phyloP scores from a whole-genome alignment of 2,329 filamentous ascomycete genomes.

The Colletotrichum sp. region DNA sequence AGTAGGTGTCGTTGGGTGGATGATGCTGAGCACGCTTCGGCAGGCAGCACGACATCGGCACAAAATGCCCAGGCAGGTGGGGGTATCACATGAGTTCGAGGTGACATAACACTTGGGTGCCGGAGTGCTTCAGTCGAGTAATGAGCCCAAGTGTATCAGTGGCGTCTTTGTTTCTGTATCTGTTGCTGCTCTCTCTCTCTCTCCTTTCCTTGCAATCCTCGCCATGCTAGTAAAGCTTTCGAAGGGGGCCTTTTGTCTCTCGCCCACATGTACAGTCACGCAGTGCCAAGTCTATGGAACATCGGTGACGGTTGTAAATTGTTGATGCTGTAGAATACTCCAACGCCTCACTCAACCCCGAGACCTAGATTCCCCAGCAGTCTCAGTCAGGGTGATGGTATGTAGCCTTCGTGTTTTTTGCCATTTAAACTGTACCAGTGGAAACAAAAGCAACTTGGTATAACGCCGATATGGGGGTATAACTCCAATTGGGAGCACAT shows the following conservation, averaged over 20 bases:
- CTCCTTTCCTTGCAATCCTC: background rate
- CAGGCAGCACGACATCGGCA: background rate
- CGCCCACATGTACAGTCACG: background rate
- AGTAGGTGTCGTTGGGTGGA: background rate
- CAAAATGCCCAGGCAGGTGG: background rate
- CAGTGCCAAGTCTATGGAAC: background rate
- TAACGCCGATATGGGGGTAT: slow-evolving; percentile 4
- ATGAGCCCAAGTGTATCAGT: background rate
- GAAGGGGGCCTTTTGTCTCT: background rate
- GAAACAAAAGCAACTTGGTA: background rate
- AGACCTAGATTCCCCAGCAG: background rate
- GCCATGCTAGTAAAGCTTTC: background rate
- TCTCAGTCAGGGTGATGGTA: background rate
- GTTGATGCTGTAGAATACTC: background rate
- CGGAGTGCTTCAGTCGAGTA: background rate
- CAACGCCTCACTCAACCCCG: background rate
- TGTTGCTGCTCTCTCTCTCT: background rate
- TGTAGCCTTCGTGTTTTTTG: background rate
- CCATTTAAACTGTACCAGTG: background rate
- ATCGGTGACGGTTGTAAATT: background rate
- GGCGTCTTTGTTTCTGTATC: background rate
- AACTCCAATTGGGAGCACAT: slow-evolving; percentile 10
- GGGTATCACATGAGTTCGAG: background rate
- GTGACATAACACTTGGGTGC: background rate
- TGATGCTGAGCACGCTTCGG: background rate